Base-by-base conservation (phyloP, 1,139 yeast species). In the Pichia sp. region DNA sequence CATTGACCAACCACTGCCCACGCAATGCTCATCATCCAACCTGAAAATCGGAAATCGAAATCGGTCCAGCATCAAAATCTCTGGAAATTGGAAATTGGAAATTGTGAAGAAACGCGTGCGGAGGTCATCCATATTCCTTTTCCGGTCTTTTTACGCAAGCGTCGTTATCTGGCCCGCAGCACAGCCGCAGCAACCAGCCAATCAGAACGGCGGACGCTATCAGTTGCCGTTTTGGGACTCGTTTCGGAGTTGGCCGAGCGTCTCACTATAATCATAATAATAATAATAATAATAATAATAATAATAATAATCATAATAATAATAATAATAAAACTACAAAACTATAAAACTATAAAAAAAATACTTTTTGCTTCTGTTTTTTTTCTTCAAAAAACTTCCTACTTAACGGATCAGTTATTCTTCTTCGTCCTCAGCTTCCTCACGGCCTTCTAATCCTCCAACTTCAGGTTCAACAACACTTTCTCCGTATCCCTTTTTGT, bases 401-500 rank as follows among this genome's bases (percentile, higher is more conserved):
- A 30, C 31, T 11, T 14, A 10, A 14, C 7, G 8, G 5, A 5
- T 8, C 4, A 6, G 14, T 33, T 18, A 34, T 16, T 53, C 53
- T 22, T 65, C 68, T 38, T 60, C 72, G 13, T 68, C 79, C 39
- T 75, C 84, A 11, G 70, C 81, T 18, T 76, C 82, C 18, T 79
- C 82, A 28, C 76, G 84, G 19, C 79, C 80, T 44, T 80, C 85
- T 51, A 77, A 82, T 13, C 73, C 79, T 50, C 77, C 83, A 7
- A 77, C 75, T 56, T 83, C 89, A 41, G 82, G 81, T 31, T 81
- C 76, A 67, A 84, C 71, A 48, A 86, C 76, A 50, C 76, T 72
- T 63, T 83, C 88, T 48, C 73, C 70, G 58, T 71, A 69, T 34
- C 70, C 71, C 57, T 75, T 76, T 58, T 67, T 73, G 66, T 84